Conservation (phyloP, 2,329 filamentous ascomycete genomes). For the Coniochaeta sp. region DNA sequence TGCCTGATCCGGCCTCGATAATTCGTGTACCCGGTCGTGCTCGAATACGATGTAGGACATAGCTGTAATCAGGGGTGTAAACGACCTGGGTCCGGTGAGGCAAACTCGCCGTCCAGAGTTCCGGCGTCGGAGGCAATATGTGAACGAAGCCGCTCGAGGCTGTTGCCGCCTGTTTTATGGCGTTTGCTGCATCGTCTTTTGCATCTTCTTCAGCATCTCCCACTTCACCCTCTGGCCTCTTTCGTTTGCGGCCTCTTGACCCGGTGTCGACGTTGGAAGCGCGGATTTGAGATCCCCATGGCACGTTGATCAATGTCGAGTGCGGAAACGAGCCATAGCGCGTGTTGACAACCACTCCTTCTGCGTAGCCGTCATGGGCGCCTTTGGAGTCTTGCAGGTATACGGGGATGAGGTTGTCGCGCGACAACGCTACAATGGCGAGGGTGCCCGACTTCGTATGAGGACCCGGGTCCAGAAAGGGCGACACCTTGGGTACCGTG, state of each 20-base stretch:
- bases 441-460: slow-evolving; percentile 58
- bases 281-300: slow-evolving; percentile 88
- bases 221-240: slow-evolving; percentile 37
- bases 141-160: slow-evolving; percentile 68
- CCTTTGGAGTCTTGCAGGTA: slow-evolving; percentile 57
- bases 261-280: slow-evolving; percentile 89
- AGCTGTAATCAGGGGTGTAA: slow-evolving; percentile 82
- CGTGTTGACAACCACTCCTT: slow-evolving; percentile 79
- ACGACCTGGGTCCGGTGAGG: slow-evolving; percentile 82
- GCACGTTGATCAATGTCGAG: slow-evolving; percentile 65
- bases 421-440: slow-evolving; percentile 79
- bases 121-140: slow-evolving; percentile 69
- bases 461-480: slow-evolving; percentile 68
- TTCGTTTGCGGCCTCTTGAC: slow-evolving; percentile 68
- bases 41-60: slow-evolving; percentile 68
- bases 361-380: slow-evolving; percentile 62
- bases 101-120: slow-evolving; percentile 73
- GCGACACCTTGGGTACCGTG: slow-evolving; percentile 37
- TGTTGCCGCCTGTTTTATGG: slow-evolving; percentile 38
- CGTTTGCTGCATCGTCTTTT: slow-evolving; percentile 5
- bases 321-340: slow-evolving; percentile 89
- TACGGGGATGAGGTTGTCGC: slow-evolving; percentile 75
- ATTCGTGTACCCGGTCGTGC: slow-evolving; percentile 64
- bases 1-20: slow-evolving; percentile 76
- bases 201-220: slow-evolving; percentile 7